phyloP scores from a whole-genome alignment of 2,329 filamentous ascomycete species.

The Aspergillus chevalieri region DNA sequence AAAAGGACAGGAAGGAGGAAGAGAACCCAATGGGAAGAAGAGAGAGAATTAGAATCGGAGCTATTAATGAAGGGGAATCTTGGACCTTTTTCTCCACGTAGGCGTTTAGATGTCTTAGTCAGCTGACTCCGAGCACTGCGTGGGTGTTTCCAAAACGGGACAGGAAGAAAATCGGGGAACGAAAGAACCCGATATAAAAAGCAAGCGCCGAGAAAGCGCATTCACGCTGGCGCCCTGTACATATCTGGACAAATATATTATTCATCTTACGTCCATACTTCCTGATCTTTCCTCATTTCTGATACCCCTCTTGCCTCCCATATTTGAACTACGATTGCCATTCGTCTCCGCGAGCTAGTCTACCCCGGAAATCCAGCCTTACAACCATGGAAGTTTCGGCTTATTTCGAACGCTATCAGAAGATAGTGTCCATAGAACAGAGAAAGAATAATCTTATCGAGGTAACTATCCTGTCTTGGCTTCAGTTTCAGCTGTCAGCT shows the following conservation, averaged over 20 bases:
- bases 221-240: too few species aligned
- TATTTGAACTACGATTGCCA: slow-evolving; percentile 4
- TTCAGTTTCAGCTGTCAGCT: background rate
- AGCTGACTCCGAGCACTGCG: slow-evolving; percentile 2
- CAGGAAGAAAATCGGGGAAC: background rate
- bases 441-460: slow-evolving; percentile 45
- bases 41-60: slow-evolving; percentile 4
- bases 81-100: slow-evolving; percentile 20
- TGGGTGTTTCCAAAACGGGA: background rate
- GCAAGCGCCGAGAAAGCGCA: too few species aligned
- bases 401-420: slow-evolving; percentile 39
- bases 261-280: background rate
- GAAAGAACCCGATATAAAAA: background rate
- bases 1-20: slow-evolving; percentile 3
- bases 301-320: background rate
- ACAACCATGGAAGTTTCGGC: slow-evolving; percentile 27
- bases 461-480: slow-evolving; percentile 23
- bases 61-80: slow-evolving; percentile 3
- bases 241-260: too few species aligned
- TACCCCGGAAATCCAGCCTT: slow-evolving; percentile 3
- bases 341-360: slow-evolving; percentile 1
- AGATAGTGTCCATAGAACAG: slow-evolving; percentile 39
- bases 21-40: slow-evolving; percentile 1
- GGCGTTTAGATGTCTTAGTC: slow-evolving; percentile 17
- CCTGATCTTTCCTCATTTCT: background rate